Base-by-base conservation (phyloP, 768 basidiomycete genomes). In the Guyanaporus albipodus region DNA sequence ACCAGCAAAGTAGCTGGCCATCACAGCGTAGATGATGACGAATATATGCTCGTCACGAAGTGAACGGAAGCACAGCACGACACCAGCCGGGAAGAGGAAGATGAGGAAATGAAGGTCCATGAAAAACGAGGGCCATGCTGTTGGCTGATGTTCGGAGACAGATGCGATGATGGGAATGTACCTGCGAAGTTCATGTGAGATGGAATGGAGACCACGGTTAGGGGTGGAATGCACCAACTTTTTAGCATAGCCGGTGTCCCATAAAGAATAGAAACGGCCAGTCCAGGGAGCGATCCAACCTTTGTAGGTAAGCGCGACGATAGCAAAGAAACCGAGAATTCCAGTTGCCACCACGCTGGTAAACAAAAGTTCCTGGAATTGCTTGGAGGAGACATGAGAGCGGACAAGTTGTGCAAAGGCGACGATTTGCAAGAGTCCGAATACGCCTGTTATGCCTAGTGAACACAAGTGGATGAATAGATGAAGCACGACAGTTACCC, bases 201-300 rank as follows among this genome's bases (percentile, higher is more conserved):
- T 23, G 26, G 19, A 22, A 8, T 40, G 9, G 14, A 18, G 8
- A 6, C 4, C 12, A 8, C 18, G 18, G 40, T n/a, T 17, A 46
- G 32, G 7, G 43, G 15, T 2, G 12, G 22, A 34, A 36, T 24
- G 52, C 21, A 67, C 75, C 28, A 60, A 94, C 91, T 95, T 94
- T 69, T 95, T 96, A 42, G 96, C 96, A 61, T 99, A 99, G 26
- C 92, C 95, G 0, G 95, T 98, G 67, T 99, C 96, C 96, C 96
- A 99, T 2, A 99, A 75, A 0, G 93, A 96, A 69, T 99, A 99
- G 78, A 99, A 98, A 47, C 96, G 86, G 31, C 96, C 96, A n/a
- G 95, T 98, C 94, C 96, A 99, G 0, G 95, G 95, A 4, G 95
- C 94, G 57, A 99, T 98, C 80, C 83, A 89, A 17, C 94, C 95